Base-by-base conservation (phyloP, 2,329 filamentous ascomycete genomes). In the Acephala macrosclerotiorum region DNA sequence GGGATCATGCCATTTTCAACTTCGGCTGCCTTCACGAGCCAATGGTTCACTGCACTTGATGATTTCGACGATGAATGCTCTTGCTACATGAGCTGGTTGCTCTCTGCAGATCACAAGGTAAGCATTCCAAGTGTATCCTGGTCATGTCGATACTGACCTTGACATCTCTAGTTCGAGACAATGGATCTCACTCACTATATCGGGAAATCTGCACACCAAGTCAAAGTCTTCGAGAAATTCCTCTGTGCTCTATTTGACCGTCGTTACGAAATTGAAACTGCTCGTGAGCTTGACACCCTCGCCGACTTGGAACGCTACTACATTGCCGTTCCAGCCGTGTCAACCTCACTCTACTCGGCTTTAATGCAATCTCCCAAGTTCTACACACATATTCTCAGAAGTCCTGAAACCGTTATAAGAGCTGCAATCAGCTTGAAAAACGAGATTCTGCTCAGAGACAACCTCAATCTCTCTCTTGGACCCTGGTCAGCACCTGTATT, bases 401-500 rank as follows among this genome's bases (percentile, higher is more conserved):
- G 16, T 56, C 25, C 26, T 9, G 9, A 9, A 4, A 3, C 1
- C 7, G 25, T 25, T 5, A 6, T 33, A 12, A 12, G 20, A 22
- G 25, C 25, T 56, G 51, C 18, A 56, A 33, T 16, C 9, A 64
- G 55, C 20, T 42, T 69, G 3, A 63, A 51, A 1, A 59, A 66
- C 40, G n/a, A 36, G 2, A 4, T 36, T 18, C 56, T 69, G 0
- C 68, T 67, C n/a, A 58, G 25, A 40, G 67, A 69, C 8, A 51
- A n/a, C 4, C 11, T 51, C 20, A 22, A 9, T 7, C 25, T 25
- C 20, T 20, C 25, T 7, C 3, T 51, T 25, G 47, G 47, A 20
- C 47, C 47, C 25, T 51, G 47, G 47, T 51, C 47, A 7, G 11
- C 12, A 4, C 47, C 47, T 16, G n/a, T n/a, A n/a, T n/a, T n/a